phyloP scores from a whole-genome alignment of 306 rosid species.

The Quercus engelmannii region DNA sequence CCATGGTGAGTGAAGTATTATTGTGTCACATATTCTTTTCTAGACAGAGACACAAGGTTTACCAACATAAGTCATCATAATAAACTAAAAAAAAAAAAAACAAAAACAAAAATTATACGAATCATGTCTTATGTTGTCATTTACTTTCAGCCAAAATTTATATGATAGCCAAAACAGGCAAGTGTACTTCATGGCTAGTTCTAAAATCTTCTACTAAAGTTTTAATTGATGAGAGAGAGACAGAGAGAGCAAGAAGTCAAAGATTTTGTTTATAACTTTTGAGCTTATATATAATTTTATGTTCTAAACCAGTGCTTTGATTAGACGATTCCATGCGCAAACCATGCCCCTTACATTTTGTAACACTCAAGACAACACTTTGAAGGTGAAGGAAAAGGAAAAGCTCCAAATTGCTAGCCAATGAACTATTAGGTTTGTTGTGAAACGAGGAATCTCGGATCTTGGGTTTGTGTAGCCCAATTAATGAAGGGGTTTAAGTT shows the following conservation, averaged over 20 bases:
- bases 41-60: neutral
- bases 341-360: neutral
- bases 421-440: neutral
- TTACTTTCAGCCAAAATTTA: no score
- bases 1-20: neutral
- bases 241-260: neutral
- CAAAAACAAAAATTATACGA: no score
- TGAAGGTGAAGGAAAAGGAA: neutral
- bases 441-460: no score
- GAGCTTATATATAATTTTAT: neutral
- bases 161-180: no score
- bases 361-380: neutral
- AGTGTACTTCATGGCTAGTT: neutral
- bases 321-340: neutral
- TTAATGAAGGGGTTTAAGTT: no score
- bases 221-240: neutral
- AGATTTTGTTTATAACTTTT: neutral
- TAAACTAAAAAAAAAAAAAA: neutral
- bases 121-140: no score
- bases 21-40: conserved; percentile 1
- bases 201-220: neutral
- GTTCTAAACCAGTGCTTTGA: neutral
- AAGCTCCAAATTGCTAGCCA: neutral
- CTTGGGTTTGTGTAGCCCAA: no score
- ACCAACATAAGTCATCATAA: neutral